Evolutionary conservation across 2,329 filamentous ascomycete species (phyloP).

Genomic region (Penicillium nordicum): DNA sequence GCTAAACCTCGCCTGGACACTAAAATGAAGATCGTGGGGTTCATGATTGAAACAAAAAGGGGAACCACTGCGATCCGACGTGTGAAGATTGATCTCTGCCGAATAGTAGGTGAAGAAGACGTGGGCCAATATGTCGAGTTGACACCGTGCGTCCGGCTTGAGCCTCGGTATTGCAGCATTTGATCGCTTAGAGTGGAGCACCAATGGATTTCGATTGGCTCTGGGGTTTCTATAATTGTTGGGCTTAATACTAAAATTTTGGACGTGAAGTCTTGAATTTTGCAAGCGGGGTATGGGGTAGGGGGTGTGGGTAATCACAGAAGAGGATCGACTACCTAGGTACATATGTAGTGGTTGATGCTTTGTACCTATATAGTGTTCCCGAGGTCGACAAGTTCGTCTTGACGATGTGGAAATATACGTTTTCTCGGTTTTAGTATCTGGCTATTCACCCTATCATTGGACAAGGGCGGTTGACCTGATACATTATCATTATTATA

Average conservation of each 20-base stretch:
- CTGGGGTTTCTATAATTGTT: background rate
- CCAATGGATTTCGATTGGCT: background rate
- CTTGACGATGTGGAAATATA: background rate
- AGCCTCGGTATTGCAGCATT: constrained; percentile 6
- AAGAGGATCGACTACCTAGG: too few relatives aligned
- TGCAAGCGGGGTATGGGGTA: background rate
- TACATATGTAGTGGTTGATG: too few relatives aligned
- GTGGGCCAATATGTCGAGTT: background rate
- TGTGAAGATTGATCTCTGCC: constrained; percentile 1
- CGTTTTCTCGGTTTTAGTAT: background rate
- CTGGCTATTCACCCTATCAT: background rate
- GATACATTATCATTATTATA: background rate
- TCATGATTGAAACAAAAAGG: background rate
- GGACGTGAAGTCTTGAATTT: background rate
- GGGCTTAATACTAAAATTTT: background rate
- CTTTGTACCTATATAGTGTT: too few relatives aligned
- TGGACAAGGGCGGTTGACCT: background rate
- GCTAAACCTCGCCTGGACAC: constrained; percentile 1
- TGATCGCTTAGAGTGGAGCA: background rate
- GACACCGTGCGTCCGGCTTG: background rate
- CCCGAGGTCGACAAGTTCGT: too few relatives aligned
- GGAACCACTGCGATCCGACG: constrained; percentile 2
- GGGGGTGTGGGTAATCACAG: too few relatives aligned
- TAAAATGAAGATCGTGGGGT: background rate
- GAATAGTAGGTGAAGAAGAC: background rate